A percentile compares a stretch with the other conserved stretches of the same genome.
Conservation (phyloP, 1,139 yeast genomes). For the Geotrichum macrosporum region DNA sequence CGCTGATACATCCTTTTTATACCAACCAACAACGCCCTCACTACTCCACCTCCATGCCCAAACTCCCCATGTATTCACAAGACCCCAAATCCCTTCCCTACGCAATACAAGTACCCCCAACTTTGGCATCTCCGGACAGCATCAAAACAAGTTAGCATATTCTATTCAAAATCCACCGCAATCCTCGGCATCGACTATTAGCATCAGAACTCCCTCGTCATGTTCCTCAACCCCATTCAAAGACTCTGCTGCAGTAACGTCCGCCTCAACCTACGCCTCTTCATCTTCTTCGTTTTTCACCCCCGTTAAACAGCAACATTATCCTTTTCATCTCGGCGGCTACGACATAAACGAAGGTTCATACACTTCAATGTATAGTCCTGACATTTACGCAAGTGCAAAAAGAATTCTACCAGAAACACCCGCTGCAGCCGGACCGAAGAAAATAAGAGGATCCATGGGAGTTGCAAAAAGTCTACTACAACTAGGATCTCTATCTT, state of each 20-base stretch:
- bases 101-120: not conserved
- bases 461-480: slow-evolving; percentile 48
- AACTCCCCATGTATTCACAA: slow-evolving; percentile 4
- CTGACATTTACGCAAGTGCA: slow-evolving; percentile 21
- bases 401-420: slow-evolving; percentile 40
- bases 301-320: slow-evolving; percentile 11
- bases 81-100: slow-evolving; percentile 1
- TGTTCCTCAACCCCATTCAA: not conserved
- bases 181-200: not conserved
- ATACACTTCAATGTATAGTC: not conserved
- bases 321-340: slow-evolving; percentile 14
- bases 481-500: slow-evolving; percentile 37
- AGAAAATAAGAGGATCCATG: slow-evolving; percentile 32
- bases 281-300: slow-evolving; percentile 1
- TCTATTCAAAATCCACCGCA: not conserved
- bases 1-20: not conserved
- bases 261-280: no score
- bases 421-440: not conserved
- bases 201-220: not conserved
- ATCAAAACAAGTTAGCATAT: not conserved
- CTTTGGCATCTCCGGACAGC: not conserved
- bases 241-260: not conserved
- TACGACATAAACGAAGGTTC: slow-evolving; percentile 1
- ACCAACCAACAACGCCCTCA: slow-evolving; percentile 10
- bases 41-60: slow-evolving; percentile 8